Conservation (phyloP, 1,139 yeast genomes). For the Protomyces macrosporus region DNA sequence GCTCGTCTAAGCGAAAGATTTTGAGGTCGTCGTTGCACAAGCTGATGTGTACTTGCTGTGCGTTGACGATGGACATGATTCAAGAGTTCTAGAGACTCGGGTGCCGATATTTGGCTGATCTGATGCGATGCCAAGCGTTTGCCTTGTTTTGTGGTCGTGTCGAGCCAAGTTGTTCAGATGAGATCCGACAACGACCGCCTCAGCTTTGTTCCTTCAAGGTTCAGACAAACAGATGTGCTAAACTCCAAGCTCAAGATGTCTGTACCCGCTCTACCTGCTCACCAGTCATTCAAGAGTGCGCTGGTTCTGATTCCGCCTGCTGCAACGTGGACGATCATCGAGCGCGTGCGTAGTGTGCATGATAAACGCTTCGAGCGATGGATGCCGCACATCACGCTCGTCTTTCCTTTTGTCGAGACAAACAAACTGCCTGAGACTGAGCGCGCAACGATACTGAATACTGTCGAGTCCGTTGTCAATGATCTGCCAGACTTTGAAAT, state of each 20-base stretch:
- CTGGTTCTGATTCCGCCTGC: background rate
- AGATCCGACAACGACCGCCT: too few relatives aligned
- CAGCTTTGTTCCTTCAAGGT: too few relatives aligned
- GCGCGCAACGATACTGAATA: background rate
- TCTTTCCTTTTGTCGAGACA: background rate
- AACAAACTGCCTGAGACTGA: too few relatives aligned
- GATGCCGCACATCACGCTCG: slow-evolving; percentile 1
- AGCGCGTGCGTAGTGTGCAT: background rate
- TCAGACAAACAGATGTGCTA: too few relatives aligned
- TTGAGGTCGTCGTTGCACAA: slow-evolving; percentile 5
- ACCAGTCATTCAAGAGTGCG: background rate
- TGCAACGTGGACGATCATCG: background rate
- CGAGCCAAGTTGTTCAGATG: too few relatives aligned
- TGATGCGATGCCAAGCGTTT: too few relatives aligned
- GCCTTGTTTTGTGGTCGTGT: too few relatives aligned
- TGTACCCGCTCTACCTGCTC: background rate
- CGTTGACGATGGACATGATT: background rate
- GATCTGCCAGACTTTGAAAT: background rate
- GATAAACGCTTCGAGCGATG: background rate
- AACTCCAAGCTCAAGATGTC: background rate
- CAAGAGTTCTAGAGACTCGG: too few relatives aligned
- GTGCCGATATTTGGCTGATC: too few relatives aligned
- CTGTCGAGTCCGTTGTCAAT: background rate
- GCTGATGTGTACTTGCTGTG: background rate
- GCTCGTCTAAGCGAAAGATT: background rate